phyloP scores from a whole-genome alignment of 495 filamentous ascomycete genomes.

The Podospora sp. region DNA sequence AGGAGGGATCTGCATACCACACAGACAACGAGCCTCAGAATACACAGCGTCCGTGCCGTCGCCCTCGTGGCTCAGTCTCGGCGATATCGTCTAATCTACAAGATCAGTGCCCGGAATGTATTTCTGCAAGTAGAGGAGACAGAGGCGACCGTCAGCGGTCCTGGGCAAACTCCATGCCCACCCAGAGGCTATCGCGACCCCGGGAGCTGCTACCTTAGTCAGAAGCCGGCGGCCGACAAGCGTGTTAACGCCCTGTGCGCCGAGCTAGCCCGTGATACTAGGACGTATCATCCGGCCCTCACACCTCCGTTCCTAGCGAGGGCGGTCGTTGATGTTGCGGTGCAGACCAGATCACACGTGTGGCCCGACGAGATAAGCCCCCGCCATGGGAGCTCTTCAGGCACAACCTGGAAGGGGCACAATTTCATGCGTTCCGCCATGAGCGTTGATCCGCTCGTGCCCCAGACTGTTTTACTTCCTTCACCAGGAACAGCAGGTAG shows the following conservation, averaged over 20 bases:
- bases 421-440: not conserved
- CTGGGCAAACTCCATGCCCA: not conserved
- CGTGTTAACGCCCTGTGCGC: not conserved
- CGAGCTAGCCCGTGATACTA: not conserved
- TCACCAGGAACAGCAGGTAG: slow-evolving; percentile 11
- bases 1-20: not conserved
- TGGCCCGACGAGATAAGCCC: not conserved
- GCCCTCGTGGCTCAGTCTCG: slow-evolving; percentile 12
- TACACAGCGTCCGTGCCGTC: not conserved
- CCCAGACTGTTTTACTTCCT: not conserved
- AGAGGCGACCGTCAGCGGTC: not conserved
- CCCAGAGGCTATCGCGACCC: not conserved
- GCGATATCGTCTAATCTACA: slow-evolving; percentile 3
- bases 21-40: not conserved
- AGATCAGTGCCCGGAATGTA: not conserved
- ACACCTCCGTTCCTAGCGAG: not conserved
- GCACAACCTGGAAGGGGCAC: not conserved
- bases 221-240: not conserved
- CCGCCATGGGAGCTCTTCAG: not conserved
- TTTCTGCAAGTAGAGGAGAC: not conserved
- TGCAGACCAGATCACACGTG: not conserved
- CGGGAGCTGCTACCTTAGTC: not conserved
- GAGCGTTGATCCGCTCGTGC: not conserved
- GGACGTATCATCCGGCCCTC: not conserved
- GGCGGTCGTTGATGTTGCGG: not conserved